Evolutionary conservation across 2,329 filamentous ascomycete genomes (phyloP).

Genomic region (Chrysoporthe puriensis): DNA sequence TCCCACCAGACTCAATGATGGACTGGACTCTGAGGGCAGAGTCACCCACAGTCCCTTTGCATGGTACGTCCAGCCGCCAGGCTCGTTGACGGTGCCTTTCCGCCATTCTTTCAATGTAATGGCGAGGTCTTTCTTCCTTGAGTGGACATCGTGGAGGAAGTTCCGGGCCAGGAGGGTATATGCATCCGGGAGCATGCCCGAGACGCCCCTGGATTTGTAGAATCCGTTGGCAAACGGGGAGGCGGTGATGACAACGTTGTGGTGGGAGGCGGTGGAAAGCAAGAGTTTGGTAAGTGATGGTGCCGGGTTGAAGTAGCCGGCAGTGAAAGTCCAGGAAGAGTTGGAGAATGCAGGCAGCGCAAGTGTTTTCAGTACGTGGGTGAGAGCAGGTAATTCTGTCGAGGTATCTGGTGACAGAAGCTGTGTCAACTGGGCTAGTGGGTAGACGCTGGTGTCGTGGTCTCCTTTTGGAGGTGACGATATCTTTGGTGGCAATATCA

Average conservation of each 20-base stretch:
- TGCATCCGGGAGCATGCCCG: slow-evolving; percentile 85
- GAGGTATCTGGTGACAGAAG: slow-evolving; percentile 79
- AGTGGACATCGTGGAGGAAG: slow-evolving; percentile 68
- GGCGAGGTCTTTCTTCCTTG: slow-evolving; percentile 51
- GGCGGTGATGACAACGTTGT: slow-evolving; percentile 86
- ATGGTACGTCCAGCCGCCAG: slow-evolving; percentile 94
- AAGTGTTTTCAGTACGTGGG: slow-evolving; percentile 71
- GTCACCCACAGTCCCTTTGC: slow-evolving; percentile 95
- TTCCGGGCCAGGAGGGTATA: slow-evolving; percentile 86
- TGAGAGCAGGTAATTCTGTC: slow-evolving; percentile 85
- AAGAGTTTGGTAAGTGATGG: slow-evolving; percentile 80
- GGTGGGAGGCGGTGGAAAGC: slow-evolving; percentile 69
- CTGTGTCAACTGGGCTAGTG: slow-evolving; percentile 85
- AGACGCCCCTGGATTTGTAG: slow-evolving; percentile 84
- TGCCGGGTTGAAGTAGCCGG: slow-evolving; percentile 97
- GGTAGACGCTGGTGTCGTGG: slow-evolving; percentile 76
- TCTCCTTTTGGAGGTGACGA: slow-evolving; percentile 22
- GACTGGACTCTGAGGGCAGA: slow-evolving; percentile 65
- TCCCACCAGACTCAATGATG: slow-evolving; percentile 81
- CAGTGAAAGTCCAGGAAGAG: slow-evolving; percentile 93
- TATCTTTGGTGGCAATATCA: slow-evolving; percentile 61
- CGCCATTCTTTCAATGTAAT: slow-evolving; percentile 88
- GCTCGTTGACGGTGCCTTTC: slow-evolving; percentile 76
- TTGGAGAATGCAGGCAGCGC: slow-evolving; percentile 64
- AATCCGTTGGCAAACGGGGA: slow-evolving; percentile 95